phyloP scores from a whole-genome alignment of 805 yeast species.

The Peterozyma toletana region DNA sequence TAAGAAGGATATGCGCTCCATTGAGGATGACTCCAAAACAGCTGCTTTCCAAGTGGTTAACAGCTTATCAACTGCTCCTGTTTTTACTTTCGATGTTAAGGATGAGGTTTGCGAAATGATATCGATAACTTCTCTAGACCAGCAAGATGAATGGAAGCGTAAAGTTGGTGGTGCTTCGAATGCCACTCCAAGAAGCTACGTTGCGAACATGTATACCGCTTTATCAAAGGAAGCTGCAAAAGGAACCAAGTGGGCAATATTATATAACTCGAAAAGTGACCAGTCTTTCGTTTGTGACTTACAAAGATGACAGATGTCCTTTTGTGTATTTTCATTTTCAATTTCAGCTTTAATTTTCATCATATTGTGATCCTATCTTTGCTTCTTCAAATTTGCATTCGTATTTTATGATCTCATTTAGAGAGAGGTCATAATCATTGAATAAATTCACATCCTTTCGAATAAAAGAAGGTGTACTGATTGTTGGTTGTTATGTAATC shows the following conservation, averaged over 20 bases:
- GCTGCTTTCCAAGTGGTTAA: constrained; percentile 50
- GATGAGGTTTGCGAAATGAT: constrained; percentile 87
- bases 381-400: too few species aligned
- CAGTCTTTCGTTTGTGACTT: constrained; percentile 62
- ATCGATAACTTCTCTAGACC: constrained; percentile 64
- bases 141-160: constrained; percentile 76
- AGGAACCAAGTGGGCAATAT: constrained; percentile 68
- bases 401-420: too few species aligned
- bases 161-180: constrained; percentile 80
- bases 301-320: constrained; percentile 33
- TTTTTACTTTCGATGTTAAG: constrained; percentile 69
- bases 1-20: constrained; percentile 68
- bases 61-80: constrained; percentile 57
- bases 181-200: constrained; percentile 74
- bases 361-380: too few species aligned
- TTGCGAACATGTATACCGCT: constrained; percentile 64
- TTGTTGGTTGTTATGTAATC: too few species aligned
- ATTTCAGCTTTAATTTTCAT: too few species aligned
- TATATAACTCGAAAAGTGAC: constrained; percentile 74
- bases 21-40: constrained; percentile 65
- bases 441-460: too few species aligned
- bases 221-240: constrained; percentile 65
- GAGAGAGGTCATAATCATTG: too few species aligned
- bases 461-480: too few species aligned
- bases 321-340: too few species aligned